phyloP scores from a whole-genome alignment of 2,329 filamentous ascomycete genomes.

The Hymenoscyphus fraxineus region DNA sequence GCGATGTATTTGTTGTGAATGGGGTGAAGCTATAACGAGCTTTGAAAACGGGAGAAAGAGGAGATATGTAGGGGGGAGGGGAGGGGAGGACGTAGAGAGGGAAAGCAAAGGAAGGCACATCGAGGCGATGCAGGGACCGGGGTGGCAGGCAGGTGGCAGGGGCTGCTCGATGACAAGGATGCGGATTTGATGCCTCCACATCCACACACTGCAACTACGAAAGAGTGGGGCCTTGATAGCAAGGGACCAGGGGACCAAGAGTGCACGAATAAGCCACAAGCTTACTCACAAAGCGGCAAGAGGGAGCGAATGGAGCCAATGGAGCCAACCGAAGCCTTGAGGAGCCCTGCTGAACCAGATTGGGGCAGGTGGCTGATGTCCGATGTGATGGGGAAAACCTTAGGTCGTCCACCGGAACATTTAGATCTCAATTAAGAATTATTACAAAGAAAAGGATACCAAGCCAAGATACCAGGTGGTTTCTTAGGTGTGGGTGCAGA shows the following conservation, averaged over 20 bases:
- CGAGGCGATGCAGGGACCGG: not conserved
- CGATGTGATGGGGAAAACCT: too few relatives aligned
- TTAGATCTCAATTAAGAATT: not conserved
- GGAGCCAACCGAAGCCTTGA: too few relatives aligned
- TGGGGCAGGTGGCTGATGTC: too few relatives aligned
- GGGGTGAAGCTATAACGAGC: not conserved
- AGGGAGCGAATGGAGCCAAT: too few relatives aligned
- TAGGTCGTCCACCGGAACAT: too few relatives aligned
- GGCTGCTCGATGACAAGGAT: not conserved
- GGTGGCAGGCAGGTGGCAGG: not conserved
- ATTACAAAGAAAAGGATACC: not conserved
- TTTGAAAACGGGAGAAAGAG: not conserved
- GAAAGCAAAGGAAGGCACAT: not conserved
- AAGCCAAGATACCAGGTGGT: too few relatives aligned
- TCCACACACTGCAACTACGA: not conserved
- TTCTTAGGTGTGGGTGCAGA: not conserved
- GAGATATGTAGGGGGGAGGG: not conserved
- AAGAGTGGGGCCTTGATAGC: not conserved
- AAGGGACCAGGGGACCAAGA: too few relatives aligned
- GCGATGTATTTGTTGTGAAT: not conserved
- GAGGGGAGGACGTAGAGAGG: not conserved
- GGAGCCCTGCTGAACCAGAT: too few relatives aligned
- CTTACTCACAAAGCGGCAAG: not conserved
- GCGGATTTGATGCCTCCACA: not conserved
- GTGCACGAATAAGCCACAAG: not conserved